Evolutionary conservation across 352 stramenopile genomes (phyloP), one percentile per base, ranked within the genome.

Genomic region (Phytophthora cryptogea): DNA sequence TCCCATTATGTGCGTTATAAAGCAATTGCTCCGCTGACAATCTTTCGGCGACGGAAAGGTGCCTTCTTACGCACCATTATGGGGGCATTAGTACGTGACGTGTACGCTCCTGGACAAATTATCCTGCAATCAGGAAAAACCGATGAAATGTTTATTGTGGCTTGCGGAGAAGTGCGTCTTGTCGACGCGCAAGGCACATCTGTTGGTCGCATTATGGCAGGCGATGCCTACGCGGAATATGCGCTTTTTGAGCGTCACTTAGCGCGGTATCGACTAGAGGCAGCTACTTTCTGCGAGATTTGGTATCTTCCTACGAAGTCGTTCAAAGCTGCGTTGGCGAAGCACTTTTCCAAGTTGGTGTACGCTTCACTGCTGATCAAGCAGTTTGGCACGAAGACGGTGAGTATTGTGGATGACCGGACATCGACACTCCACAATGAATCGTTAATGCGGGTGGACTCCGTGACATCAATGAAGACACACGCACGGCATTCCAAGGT

Each of bases 71-170:
- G 73, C n/a, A 80, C 78, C 5, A 55, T 87, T 5, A 66, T 87
- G 41, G 62, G 62, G 1, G 49, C 72, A 0, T 59, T 87, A 10
- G 54, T 80, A 30, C 70, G 68, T 13, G 75, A 87, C 27, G 82
- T 81, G 40, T 85, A 80, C 26, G 41, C 71, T n/a, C 78, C 78
- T 8, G 67, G 69, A 1, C 70, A 87, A 32, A 59, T 54, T 0
- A 17, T 85, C 5, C 26, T 83, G 6, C 32, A 53, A 0, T 23
- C 56, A 10, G 56, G 60, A 8, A 70, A 82, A 33, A 54, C 62
- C 8, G 78, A 85, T 23, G 78, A 87, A 37, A 81, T 87, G 70
- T 62, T 82, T n/a, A 78, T 83, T 28, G 57, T 87, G 5, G 73
- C 67, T 0, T 58, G 53, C n/a, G 78, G 78, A 16, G 72, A 83